phyloP scores from a whole-genome alignment of 768 basidiomycete species.

The Neoboletus brunneissimus region DNA sequence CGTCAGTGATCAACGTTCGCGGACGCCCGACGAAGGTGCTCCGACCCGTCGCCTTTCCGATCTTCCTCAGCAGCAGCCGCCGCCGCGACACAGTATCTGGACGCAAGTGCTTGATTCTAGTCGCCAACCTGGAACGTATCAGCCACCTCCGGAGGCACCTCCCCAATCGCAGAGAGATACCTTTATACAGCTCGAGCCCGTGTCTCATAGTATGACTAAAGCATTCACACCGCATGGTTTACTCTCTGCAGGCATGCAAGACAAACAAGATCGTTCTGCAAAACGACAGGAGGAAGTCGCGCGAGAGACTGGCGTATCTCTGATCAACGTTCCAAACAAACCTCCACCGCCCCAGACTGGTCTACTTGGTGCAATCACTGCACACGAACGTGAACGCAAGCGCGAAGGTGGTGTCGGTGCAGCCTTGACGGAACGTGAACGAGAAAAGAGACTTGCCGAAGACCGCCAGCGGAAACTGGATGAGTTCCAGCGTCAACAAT shows the following conservation, averaged over 20 bases:
- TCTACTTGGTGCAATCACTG: conserved; percentile 92
- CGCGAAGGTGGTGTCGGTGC: conserved; percentile 95
- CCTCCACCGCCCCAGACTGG: conserved; percentile 95
- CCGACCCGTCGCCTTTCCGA: conserved; percentile 56
- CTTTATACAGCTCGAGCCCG: conserved; percentile 73
- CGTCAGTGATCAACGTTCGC: conserved; percentile 52
- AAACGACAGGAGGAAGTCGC: conserved; percentile 94
- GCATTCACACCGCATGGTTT: conserved; percentile 94
- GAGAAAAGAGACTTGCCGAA: conserved; percentile 89
- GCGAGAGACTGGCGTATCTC: conserved; percentile 83
- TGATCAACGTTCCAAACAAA: conserved; percentile 94
- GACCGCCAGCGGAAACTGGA: conserved; percentile 91
- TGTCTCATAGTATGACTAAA: conserved; percentile 78
- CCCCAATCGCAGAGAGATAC: conserved; percentile 42
- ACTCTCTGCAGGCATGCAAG: conserved; percentile 91
- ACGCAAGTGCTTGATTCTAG: conserved; percentile 81
- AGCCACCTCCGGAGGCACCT: conserved; percentile 33
- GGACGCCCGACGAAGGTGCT: conserved; percentile 57
- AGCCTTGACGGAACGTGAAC: conserved; percentile 90
- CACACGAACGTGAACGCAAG: conserved; percentile 91
- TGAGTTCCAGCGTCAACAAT: conserved; percentile 82
- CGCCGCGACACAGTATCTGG: conserved; percentile 76
- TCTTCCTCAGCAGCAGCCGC: conserved; percentile 36
- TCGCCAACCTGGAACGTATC: conserved; percentile 43
- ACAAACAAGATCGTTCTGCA: conserved; percentile 93